A percentile compares a stretch with the other conserved stretches of the same genome.
phyloP scores from a whole-genome alignment of 495 filamentous ascomycete species.

The Saxispiralis lemnorum region DNA sequence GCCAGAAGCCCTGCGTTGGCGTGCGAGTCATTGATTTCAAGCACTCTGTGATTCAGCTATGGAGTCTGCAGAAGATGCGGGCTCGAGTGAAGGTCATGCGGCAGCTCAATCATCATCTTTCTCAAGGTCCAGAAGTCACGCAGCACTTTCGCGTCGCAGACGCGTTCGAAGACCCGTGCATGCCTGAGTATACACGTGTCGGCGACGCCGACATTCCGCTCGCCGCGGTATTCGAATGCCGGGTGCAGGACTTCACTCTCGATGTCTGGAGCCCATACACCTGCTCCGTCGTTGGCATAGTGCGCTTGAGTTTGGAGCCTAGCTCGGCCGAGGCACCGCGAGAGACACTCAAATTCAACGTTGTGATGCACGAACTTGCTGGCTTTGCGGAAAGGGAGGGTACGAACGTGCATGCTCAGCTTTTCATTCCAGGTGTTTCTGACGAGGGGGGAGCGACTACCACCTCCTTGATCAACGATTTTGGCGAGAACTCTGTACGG shows the following conservation, averaged over 20 bases:
- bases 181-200: slow-evolving; percentile 80
- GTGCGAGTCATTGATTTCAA: slow-evolving; percentile 86
- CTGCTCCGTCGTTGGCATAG: slow-evolving; percentile 67
- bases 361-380: slow-evolving; percentile 93
- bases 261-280: slow-evolving; percentile 90
- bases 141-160: slow-evolving; percentile 63
- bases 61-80: slow-evolving; percentile 86
- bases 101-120: slow-evolving; percentile 89
- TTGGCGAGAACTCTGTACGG: slow-evolving; percentile 83
- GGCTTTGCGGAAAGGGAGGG: slow-evolving; percentile 95
- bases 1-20: slow-evolving; percentile 76
- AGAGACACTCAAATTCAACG: slow-evolving; percentile 91
- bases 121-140: slow-evolving; percentile 70
- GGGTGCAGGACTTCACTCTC: slow-evolving; percentile 83
- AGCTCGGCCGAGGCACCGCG: slow-evolving; percentile 85
- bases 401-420: slow-evolving; percentile 84
- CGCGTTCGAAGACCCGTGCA: slow-evolving; percentile 70
- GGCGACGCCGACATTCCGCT: slow-evolving; percentile 90
- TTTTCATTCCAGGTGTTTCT: slow-evolving; percentile 82
- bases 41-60: slow-evolving; percentile 70
- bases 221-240: slow-evolving; percentile 81
- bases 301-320: slow-evolving; percentile 79
- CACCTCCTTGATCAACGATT: slow-evolving; percentile 84
- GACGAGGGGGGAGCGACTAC: slow-evolving; percentile 85
- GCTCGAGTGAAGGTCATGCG: slow-evolving; percentile 78